Base-by-base conservation (phyloP, 129 eudicot genomes). In the sunflower (Helianthus annuus) region DNA sequence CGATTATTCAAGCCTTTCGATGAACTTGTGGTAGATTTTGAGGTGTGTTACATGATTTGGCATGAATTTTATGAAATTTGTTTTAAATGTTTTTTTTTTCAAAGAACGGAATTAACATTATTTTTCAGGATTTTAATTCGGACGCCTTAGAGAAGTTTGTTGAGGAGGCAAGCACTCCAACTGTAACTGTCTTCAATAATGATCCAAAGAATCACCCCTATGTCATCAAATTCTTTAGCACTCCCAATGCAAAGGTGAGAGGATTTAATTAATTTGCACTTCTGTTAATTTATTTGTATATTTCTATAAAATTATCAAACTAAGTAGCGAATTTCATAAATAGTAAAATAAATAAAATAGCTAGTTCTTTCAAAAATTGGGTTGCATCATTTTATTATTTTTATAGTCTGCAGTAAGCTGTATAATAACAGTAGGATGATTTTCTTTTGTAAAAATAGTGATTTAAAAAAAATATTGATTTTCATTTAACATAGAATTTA, bases 1-100 rank as follows among this genome's bases (percentile, higher is more conserved):
- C 85, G 98, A 71, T 87, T 94, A 69, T 82, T 94, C 70, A 94
- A 94, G 85, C 98, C 97, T 66, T 94, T 94, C 74, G 98, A 94
- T 72, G 98, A 94, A 61, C 97, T 90, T 74, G 78, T 94, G 24
- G 86, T 87, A 16, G 98, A 94, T 76, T 90, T 83, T 67, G 76
- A 90, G 90, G 98, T 89, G 74, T 10, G 56, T 22, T 9, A 22
- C 64, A 42, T 56, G 13, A 77, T 16, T 56, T n/a, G 29, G 46
- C 19, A 61, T 15, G 9, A 48, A 9, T 59, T 53, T 65, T 16
- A 66, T 40, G 10, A 2, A 24, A 16, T 72, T 40, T 19, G 38
- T 64, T 52, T 40, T 27, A 39, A 45, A 42, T 34, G 10, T 32
- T 9, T 54, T 55, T 38, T 68, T 10, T 52, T 69, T 34, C 17